phyloP scores from a whole-genome alignment of 129 eudicot genomes.

The Pulicaria dysenterica region DNA sequence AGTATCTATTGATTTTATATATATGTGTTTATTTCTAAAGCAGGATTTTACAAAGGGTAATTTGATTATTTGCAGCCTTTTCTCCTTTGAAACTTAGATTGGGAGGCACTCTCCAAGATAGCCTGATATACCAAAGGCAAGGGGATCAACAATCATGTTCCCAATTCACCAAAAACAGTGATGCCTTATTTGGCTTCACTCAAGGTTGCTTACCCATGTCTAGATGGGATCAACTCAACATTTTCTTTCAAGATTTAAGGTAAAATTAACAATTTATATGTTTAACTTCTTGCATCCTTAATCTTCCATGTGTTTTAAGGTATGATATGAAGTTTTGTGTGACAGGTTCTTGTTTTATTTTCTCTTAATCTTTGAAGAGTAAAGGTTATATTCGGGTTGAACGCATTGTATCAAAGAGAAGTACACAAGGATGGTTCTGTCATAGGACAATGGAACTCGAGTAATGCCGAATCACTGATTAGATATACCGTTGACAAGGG shows the following conservation, averaged over 20 bases:
- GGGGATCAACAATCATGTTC: constrained; percentile 50
- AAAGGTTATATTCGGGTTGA: constrained; percentile 65
- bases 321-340: constrained; percentile 36
- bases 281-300: not conserved
- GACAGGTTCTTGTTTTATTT: constrained; percentile 41
- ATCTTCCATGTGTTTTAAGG: constrained; percentile 12
- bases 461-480: constrained; percentile 58
- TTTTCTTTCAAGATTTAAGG: constrained; percentile 70
- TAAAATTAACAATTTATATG: constrained; percentile 16
- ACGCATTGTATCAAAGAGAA: constrained; percentile 53
- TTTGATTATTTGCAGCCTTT: constrained; percentile 61
- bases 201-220: constrained; percentile 77
- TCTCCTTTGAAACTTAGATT: constrained; percentile 88
- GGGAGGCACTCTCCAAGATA: constrained; percentile 93
- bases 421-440: constrained; percentile 41
- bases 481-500: constrained; percentile 60
- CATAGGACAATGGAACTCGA: constrained; percentile 72
- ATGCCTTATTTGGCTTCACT: constrained; percentile 58
- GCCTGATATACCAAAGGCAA: constrained; percentile 55
- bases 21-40: not conserved
- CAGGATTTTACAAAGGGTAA: not conserved
- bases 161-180: constrained; percentile 36
- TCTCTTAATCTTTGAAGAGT: constrained; percentile 49
- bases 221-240: constrained; percentile 82
- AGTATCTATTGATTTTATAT: not conserved